Percentiles rank a stretch among this genome's conserved stretches.
These are phyloP conservation scores for Ganoderma meredithae DNA, from an alignment of 1,284 basidiomycete genomes.

Conservation along the genomic window DNA sequence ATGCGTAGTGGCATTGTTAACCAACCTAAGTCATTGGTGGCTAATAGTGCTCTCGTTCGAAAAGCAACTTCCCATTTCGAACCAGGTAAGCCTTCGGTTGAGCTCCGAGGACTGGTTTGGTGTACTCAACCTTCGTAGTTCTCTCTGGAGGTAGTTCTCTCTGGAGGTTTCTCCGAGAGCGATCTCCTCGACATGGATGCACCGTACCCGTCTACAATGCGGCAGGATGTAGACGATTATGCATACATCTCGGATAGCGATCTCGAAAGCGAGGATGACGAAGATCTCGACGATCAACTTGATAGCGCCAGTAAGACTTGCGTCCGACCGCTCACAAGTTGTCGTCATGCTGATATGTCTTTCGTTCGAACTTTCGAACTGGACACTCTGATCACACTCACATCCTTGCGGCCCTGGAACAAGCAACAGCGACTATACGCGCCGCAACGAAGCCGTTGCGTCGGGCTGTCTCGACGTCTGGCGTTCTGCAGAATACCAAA, in stretches of 20 bases:
- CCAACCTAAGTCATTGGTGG: slow-evolving; percentile 12
- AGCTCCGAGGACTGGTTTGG: not conserved
- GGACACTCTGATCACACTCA: not conserved
- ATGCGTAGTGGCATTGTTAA: not conserved
- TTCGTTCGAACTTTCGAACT: not conserved
- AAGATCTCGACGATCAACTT: not conserved
- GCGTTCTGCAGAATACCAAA: not conserved
- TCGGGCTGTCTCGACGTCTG: not conserved
- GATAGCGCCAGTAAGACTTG: not conserved
- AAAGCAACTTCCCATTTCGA: slow-evolving; percentile 24
- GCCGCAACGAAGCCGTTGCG: not conserved
- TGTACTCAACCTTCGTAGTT: not conserved
- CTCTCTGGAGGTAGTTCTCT: slow-evolving; percentile 1
- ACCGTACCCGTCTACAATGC: slow-evolving; percentile 18
- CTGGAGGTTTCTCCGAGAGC: slow-evolving; percentile 29
- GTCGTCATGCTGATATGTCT: not conserved
- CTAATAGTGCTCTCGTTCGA: slow-evolving; percentile 19
- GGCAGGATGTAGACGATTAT: slow-evolving; percentile 16
- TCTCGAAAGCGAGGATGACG: slow-evolving; percentile 33
- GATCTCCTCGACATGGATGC: slow-evolving; percentile 23
- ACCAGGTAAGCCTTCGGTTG: slow-evolving; percentile 7
- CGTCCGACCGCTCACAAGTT: not conserved
- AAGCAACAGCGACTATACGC: not conserved
- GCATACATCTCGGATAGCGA: slow-evolving; percentile 38
- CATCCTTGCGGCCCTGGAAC: not conserved